Conservation (phyloP, 495 filamentous ascomycete species). For the Sphaerosporella brunnea region DNA sequence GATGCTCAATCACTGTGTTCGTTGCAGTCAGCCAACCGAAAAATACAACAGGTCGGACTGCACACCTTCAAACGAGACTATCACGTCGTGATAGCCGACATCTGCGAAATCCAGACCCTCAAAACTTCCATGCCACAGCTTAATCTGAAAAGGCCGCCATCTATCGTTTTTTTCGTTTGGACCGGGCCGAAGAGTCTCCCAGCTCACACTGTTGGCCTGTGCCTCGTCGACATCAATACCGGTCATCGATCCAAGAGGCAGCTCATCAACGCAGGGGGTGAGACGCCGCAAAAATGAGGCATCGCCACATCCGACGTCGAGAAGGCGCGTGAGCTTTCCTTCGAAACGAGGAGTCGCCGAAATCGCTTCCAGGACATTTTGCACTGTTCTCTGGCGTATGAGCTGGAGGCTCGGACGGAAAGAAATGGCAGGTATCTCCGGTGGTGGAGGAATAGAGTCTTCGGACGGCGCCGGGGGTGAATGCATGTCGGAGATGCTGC, state of each 20-base stretch:
- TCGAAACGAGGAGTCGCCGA: conserved; percentile 4
- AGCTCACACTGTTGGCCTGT: conserved; percentile 8
- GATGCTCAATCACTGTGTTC: conserved; percentile 22
- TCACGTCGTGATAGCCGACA: conserved; percentile 12
- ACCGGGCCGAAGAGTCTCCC: neutral
- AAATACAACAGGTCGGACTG: conserved; percentile 11
- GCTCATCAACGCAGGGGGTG: conserved; percentile 15
- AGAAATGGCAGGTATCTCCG: conserved; percentile 6
- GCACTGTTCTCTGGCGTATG: conserved; percentile 16
- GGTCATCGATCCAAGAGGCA: conserved; percentile 18
- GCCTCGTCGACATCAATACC: conserved; percentile 23
- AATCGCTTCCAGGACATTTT: conserved; percentile 11
- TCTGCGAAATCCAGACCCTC: neutral
- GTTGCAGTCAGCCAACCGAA: too few relatives aligned
- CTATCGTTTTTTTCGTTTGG: conserved; percentile 9
- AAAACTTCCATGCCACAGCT: conserved; percentile 17
- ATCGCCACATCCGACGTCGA: conserved; percentile 23
- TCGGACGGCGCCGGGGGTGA: neutral
- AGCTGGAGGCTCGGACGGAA: conserved; percentile 21
- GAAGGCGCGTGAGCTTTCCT: conserved; percentile 14
- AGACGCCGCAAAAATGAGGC: conserved; percentile 15
- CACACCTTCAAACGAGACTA: conserved; percentile 22
- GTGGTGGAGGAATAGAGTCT: neutral
- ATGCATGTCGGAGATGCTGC: too few relatives aligned
- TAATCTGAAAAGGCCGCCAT: conserved; percentile 17